Conservation (phyloP, 1,139 yeast genomes). For the Pichia inconspicua region DNA sequence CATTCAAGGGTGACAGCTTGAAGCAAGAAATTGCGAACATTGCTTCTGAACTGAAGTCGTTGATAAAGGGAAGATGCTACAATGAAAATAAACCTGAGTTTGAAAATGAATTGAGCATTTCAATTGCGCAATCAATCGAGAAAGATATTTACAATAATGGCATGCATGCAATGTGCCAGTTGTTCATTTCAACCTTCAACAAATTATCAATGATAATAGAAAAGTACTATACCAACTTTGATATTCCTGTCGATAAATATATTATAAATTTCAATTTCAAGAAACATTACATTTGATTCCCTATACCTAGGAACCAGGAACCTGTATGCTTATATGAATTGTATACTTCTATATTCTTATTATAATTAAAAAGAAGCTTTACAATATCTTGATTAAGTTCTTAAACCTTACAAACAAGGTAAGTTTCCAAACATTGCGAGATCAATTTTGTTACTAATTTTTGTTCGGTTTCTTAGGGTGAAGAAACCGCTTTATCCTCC, state of each 20-base stretch:
- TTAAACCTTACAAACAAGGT: no score
- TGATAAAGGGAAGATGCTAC: constrained; percentile 36
- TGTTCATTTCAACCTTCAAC: constrained; percentile 35
- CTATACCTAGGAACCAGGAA: constrained; percentile 1
- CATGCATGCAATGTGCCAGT: constrained; percentile 33
- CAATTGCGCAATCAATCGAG: constrained; percentile 37
- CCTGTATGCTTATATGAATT: neutral
- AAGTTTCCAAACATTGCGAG: no score
- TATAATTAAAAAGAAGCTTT: no score
- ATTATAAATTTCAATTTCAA: constrained; percentile 29
- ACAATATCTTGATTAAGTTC: no score
- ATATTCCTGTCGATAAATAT: constrained; percentile 26
- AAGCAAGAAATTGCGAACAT: constrained; percentile 48
- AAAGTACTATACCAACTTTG: constrained; percentile 37
- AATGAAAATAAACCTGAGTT: constrained; percentile 15
- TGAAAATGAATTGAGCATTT: constrained; percentile 27
- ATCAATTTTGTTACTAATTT: no score
- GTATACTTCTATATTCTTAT: no score
- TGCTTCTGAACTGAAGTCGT: constrained; percentile 49
- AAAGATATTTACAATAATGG: constrained; percentile 38
- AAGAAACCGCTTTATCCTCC: no score
- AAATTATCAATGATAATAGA: constrained; percentile 35
- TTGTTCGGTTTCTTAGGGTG: no score
- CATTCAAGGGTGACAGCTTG: constrained; percentile 54
- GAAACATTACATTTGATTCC: constrained; percentile 15